Evolutionary conservation across 257 asterid species (phyloP).

Genomic region (Solanum clarkiae): DNA sequence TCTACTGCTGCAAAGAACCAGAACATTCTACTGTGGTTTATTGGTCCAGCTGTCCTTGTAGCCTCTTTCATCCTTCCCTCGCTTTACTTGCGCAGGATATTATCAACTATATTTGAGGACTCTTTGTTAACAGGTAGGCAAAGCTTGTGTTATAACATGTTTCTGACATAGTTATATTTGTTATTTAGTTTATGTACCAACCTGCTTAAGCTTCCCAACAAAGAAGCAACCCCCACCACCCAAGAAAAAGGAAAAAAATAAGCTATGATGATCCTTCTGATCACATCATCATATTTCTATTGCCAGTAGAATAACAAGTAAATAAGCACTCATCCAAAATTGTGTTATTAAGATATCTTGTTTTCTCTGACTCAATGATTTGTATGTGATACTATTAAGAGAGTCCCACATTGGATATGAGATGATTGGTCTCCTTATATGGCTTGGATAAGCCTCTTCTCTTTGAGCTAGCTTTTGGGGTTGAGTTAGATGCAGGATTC

Average conservation of each 20-base stretch:
- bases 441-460: background rate
- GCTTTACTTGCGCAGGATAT: conserved; percentile 74
- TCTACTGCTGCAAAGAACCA: conserved; percentile 26
- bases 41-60: conserved; percentile 84
- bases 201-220: background rate
- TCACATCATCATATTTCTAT: background rate
- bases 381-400: background rate
- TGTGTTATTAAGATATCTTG: background rate
- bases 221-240: background rate
- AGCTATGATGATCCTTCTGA: background rate
- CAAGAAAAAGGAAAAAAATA: background rate
- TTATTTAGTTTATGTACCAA: background rate
- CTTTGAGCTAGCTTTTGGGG: background rate
- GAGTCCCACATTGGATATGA: background rate
- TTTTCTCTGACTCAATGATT: background rate
- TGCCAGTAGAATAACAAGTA: no score
- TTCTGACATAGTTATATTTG: background rate
- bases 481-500: background rate
- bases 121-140: conserved; percentile 75
- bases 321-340: background rate
- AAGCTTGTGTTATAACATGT: background rate
- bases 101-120: conserved; percentile 82
- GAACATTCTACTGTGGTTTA: conserved; percentile 55
- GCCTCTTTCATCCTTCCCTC: conserved; percentile 91
- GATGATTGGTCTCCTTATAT: background rate